A percentile compares a stretch with the other conserved stretches of the same genome.
Conservation (phyloP, 192 early-diverging fungal species). For the Podila epicladia region DNA sequence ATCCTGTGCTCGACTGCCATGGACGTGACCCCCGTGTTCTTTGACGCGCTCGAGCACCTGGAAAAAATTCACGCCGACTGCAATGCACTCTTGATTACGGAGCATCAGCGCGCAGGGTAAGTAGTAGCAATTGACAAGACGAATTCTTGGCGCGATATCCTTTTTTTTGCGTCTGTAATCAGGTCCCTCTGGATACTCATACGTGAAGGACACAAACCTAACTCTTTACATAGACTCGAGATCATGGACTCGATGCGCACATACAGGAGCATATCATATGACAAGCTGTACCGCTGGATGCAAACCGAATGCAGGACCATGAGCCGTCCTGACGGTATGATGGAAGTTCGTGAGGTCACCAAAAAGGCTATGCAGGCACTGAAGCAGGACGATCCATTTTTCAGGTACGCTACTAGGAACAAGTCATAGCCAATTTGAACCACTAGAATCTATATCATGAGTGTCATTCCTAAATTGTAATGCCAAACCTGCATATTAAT, state of each 20-base stretch:
- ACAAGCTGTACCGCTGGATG: slow-evolving; percentile 81
- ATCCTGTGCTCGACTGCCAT: slow-evolving; percentile 62
- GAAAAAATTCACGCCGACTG: slow-evolving; percentile 80
- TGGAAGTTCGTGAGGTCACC: slow-evolving; percentile 72
- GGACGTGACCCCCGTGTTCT: slow-evolving; percentile 70
- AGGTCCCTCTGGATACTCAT: not conserved
- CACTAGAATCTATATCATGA: too few relatives aligned
- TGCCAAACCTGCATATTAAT: not conserved
- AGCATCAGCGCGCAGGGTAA: slow-evolving; percentile 81
- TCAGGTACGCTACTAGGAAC: slow-evolving; percentile 64
- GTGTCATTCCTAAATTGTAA: too few relatives aligned
- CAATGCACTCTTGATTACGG: slow-evolving; percentile 75
- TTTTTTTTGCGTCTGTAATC: not conserved
- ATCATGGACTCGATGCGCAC: slow-evolving; percentile 79
- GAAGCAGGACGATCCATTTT: slow-evolving; percentile 75
- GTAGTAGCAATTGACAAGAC: not conserved
- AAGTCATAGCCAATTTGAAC: too few relatives aligned
- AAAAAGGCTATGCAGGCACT: slow-evolving; percentile 73
- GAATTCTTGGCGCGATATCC: not conserved
- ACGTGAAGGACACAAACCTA: not conserved
- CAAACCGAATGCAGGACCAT: slow-evolving; percentile 73
- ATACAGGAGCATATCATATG: slow-evolving; percentile 79
- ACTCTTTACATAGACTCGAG: slow-evolving; percentile 58
- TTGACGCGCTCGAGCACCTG: slow-evolving; percentile 73
- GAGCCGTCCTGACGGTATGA: slow-evolving; percentile 65